These are phyloP conservation scores for Alternaria solani DNA, from an alignment of 2,329 filamentous ascomycete species.

Conservation along the genomic window DNA sequence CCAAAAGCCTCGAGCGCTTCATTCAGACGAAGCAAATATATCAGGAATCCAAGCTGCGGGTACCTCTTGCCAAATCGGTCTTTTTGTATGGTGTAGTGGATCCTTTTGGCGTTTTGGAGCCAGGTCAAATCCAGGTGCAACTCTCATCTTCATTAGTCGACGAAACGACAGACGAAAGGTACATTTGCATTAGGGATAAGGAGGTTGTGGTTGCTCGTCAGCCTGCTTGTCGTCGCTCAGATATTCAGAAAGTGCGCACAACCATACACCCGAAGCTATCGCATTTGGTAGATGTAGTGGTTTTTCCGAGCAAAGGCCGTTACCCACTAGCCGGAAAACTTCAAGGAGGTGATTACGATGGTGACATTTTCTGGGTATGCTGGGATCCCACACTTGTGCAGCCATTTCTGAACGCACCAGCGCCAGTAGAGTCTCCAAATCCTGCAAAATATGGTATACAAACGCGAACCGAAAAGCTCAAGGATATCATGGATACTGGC, in stretches of 20 bases:
- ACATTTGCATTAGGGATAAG: constrained; percentile 62
- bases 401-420: constrained; percentile 70
- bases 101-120: constrained; percentile 66
- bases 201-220: constrained; percentile 74
- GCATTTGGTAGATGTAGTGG: constrained; percentile 77
- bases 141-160: constrained; percentile 70
- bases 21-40: constrained; percentile 62
- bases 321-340: constrained; percentile 72
- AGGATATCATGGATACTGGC: constrained; percentile 51
- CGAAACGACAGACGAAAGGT: constrained; percentile 61
- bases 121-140: constrained; percentile 72
- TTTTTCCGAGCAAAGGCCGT: constrained; percentile 73
- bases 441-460: constrained; percentile 59
- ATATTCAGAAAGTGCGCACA: constrained; percentile 70
- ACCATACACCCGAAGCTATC: constrained; percentile 66
- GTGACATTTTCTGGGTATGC: constrained; percentile 78
- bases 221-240: constrained; percentile 73
- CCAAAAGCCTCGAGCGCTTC: constrained; percentile 57
- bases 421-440: constrained; percentile 58
- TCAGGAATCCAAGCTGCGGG: constrained; percentile 65
- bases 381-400: constrained; percentile 73
- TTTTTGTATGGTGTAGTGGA: constrained; percentile 74
- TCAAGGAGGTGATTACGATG: constrained; percentile 83
- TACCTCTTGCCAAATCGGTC: constrained; percentile 68
- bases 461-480: constrained; percentile 59